phyloP scores from a whole-genome alignment of 2,329 filamentous ascomycete genomes.

The Metarhizium humberi region DNA sequence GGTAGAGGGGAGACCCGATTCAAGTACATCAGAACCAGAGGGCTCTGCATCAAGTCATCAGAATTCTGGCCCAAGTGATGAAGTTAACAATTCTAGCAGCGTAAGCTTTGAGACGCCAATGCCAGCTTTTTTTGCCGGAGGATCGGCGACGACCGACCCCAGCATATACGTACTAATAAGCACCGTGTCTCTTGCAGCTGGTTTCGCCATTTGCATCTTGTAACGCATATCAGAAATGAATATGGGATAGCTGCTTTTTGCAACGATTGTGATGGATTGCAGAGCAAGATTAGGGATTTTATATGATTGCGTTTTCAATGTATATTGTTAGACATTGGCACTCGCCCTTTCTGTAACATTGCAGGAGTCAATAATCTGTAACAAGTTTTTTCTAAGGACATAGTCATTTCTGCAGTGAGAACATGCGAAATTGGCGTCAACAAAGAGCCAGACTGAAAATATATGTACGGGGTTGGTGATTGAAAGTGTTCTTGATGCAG shows the following conservation, averaged over 20 bases:
- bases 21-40: not conserved
- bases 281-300: conserved; percentile 3
- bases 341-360: conserved; percentile 3
- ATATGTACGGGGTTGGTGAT: too few relatives aligned
- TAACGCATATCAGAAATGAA: not conserved
- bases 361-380: conserved; percentile 5
- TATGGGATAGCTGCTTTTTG: not conserved
- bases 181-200: not conserved
- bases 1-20: not conserved
- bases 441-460: not conserved
- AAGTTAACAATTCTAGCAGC: not conserved
- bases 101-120: not conserved
- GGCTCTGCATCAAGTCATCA: not conserved
- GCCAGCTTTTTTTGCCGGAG: conserved; percentile 2
- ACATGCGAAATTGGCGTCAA: not conserved
- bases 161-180: not conserved
- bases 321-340: conserved; percentile 7
- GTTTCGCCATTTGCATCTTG: not conserved
- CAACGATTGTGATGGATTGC: not conserved
- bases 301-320: conserved; percentile 9
- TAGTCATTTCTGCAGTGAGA: not conserved
- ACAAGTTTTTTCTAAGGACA: conserved; percentile 1
- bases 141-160: not conserved
- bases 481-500: too few relatives aligned
- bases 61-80: not conserved